These are phyloP conservation scores for Penicillium sp. DNA, from an alignment of 2,329 filamentous ascomycete genomes.

Conservation along the genomic window DNA sequence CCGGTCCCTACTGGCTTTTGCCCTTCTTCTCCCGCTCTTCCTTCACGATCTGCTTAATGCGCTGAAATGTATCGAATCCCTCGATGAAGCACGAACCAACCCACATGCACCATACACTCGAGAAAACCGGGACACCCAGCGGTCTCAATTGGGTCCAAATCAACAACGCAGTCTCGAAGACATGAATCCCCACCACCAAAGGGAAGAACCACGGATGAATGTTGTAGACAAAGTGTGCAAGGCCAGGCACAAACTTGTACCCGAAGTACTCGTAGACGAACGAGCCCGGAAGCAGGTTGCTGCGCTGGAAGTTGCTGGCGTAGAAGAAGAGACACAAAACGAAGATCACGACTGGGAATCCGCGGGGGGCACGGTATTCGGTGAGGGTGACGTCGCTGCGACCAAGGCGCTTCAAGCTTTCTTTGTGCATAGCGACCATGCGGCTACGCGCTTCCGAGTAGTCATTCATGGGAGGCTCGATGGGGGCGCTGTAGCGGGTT, in stretches of 20 bases:
- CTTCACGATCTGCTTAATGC: constrained; percentile 49
- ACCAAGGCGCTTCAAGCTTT: constrained; percentile 61
- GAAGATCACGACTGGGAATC: constrained; percentile 57
- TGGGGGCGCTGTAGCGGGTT: constrained; percentile 55
- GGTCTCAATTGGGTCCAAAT: constrained; percentile 47
- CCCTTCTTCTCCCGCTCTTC: constrained; percentile 38
- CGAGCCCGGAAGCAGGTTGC: constrained; percentile 57
- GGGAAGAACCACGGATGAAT: constrained; percentile 61
- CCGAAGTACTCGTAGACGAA: constrained; percentile 51
- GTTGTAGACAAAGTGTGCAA: constrained; percentile 59
- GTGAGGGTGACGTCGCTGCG: constrained; percentile 58
- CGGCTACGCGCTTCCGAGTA: constrained; percentile 69
- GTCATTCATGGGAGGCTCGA: constrained; percentile 70
- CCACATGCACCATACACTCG: constrained; percentile 57
- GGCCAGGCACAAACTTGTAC: constrained; percentile 56
- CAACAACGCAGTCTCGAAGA: constrained; percentile 59
- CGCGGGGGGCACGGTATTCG: constrained; percentile 54
- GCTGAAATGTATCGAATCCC: constrained; percentile 51
- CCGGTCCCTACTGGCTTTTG: constrained; percentile 23
- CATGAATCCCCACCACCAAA: constrained; percentile 66
- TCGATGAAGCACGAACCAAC: constrained; percentile 54
- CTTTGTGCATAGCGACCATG: constrained; percentile 71
- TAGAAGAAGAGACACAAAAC: constrained; percentile 58
- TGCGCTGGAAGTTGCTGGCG: constrained; percentile 50
- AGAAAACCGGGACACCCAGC: constrained; percentile 54